Conservation (phyloP, 2,329 filamentous ascomycete genomes). For the Cladosporium austrohemisphaericum region DNA sequence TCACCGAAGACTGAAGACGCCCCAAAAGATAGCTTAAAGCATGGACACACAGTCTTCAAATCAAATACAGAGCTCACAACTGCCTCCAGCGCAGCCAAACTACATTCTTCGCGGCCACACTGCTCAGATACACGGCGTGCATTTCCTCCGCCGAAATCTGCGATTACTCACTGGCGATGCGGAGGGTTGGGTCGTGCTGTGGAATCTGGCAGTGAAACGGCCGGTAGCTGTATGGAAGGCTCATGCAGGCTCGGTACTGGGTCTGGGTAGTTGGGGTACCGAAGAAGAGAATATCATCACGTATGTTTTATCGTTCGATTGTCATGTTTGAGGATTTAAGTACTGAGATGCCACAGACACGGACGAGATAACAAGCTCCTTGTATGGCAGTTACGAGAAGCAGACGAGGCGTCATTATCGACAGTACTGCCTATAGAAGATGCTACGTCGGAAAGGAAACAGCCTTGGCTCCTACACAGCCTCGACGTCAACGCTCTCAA, state of each 20-base stretch:
- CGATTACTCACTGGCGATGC: conserved; percentile 83
- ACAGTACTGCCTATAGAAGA: conserved; percentile 67
- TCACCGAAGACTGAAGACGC: not conserved
- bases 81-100: conserved; percentile 53
- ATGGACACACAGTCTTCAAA: not conserved
- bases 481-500: conserved; percentile 90
- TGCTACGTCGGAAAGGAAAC: conserved; percentile 45
- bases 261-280: conserved; percentile 65
- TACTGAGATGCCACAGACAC: conserved; percentile 56
- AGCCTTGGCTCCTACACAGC: conserved; percentile 82
- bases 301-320: conserved; percentile 51
- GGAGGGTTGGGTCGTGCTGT: conserved; percentile 82
- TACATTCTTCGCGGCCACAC: conserved; percentile 84
- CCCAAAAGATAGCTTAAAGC: conserved; percentile 6
- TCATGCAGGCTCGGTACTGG: conserved; percentile 73
- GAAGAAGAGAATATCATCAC: conserved; percentile 73
- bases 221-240: conserved; percentile 81
- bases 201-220: conserved; percentile 79
- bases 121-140: conserved; percentile 71
- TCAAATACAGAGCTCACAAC: conserved; percentile 3
- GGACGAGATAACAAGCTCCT: conserved; percentile 83
- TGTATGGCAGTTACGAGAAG: conserved; percentile 69
- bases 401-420: conserved; percentile 63
- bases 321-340: not conserved
- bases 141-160: conserved; percentile 68